Evolutionary conservation across 352 stramenopile species (phyloP).

Genomic region (Globisporangium takayamanum): DNA sequence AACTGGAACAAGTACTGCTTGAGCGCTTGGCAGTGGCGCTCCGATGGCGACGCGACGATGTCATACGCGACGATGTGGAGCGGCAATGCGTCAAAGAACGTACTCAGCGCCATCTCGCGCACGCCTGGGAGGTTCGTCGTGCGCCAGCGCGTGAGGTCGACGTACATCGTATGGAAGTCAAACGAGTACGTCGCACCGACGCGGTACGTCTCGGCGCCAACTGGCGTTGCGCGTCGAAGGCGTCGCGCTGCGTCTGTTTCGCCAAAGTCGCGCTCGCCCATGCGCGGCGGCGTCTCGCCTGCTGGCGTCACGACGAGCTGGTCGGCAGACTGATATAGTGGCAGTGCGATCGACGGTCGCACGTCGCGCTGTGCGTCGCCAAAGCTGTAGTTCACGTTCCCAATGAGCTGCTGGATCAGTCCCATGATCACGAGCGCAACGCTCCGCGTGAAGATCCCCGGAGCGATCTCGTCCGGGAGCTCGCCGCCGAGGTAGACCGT

Average conservation of each 20-base stretch:
- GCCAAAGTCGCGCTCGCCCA: constrained; percentile 58
- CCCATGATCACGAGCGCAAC: constrained; percentile 71
- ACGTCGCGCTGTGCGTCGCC: constrained; percentile 30
- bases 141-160: constrained; percentile 73
- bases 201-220: constrained; percentile 41
- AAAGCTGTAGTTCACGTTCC: constrained; percentile 68
- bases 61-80: constrained; percentile 75
- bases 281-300: constrained; percentile 36
- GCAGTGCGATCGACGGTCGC: constrained; percentile 62
- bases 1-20: constrained; percentile 85
- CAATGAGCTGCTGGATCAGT: constrained; percentile 63
- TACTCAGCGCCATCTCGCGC: constrained; percentile 62
- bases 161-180: constrained; percentile 88
- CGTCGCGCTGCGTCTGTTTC: constrained; percentile 43
- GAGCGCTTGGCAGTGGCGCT: constrained; percentile 39
- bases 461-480: constrained; percentile 49
- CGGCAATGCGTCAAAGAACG: constrained; percentile 75
- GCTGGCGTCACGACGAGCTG: constrained; percentile 67
- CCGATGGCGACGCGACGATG: constrained; percentile 10
- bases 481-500: constrained; percentile 72
- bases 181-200: constrained; percentile 82
- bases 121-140: constrained; percentile 74
- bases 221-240: constrained; percentile 34
- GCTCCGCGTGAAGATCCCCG: constrained; percentile 72
- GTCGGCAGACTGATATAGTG: constrained; percentile 74